Conservation (phyloP, 768 basidiomycete genomes). For the Mycena crocata region DNA sequence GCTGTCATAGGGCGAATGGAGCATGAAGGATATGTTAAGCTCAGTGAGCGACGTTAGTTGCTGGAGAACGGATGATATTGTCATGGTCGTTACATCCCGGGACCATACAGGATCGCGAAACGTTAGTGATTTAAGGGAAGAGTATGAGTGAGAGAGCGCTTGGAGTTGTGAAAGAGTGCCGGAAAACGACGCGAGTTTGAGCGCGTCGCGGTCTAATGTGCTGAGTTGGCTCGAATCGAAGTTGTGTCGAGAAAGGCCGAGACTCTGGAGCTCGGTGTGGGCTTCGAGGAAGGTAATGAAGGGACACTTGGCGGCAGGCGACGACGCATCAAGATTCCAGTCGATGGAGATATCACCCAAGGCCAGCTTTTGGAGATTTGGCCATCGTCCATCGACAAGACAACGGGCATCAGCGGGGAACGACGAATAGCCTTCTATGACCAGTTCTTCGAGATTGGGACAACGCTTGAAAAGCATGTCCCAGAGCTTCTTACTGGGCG, state of each 20-base stretch:
- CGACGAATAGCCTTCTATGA: constrained; percentile 64
- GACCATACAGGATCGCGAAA: constrained; percentile 76
- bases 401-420: constrained; percentile 67
- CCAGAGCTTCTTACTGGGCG: constrained; percentile 68
- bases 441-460: constrained; percentile 74
- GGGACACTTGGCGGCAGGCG: constrained; percentile 60
- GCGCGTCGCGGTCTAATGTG: constrained; percentile 56
- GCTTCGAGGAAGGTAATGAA: constrained; percentile 78
- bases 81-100: constrained; percentile 73
- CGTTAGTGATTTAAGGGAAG: constrained; percentile 64
- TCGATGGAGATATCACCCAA: constrained; percentile 77
- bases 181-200: constrained; percentile 69
- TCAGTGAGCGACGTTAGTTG: constrained; percentile 65
- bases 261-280: constrained; percentile 63
- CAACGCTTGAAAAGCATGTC: constrained; percentile 76
- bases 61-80: constrained; percentile 69
- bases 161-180: constrained; percentile 78
- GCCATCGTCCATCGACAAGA: constrained; percentile 75
- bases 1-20: constrained; percentile 82
- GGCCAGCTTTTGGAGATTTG: constrained; percentile 66
- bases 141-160: constrained; percentile 63
- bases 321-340: constrained; percentile 55
- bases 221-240: constrained; percentile 66
- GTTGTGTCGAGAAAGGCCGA: constrained; percentile 64
- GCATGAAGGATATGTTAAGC: constrained; percentile 72